Conservation (phyloP, 768 basidiomycete species). For the Auricularia sp. region DNA sequence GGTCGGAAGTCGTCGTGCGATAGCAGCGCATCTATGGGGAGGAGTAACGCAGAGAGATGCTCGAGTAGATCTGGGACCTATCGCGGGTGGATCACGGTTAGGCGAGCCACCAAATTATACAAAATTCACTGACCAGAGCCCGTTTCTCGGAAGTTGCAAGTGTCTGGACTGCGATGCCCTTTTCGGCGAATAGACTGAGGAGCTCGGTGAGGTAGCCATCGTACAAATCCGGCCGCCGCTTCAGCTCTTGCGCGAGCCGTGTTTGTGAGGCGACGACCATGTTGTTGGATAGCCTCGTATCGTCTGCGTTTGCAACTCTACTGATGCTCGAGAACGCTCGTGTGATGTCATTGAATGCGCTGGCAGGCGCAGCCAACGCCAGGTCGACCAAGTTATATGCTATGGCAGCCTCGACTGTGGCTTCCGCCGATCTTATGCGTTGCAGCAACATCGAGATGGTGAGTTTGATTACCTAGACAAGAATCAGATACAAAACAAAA, state of each 20-base stretch:
- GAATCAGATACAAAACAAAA: slow-evolving; percentile 22
- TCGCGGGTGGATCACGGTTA: too few relatives aligned
- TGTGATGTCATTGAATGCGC: slow-evolving; percentile 74
- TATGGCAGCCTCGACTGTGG: slow-evolving; percentile 82
- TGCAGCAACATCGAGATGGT: slow-evolving; percentile 91
- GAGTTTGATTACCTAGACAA: slow-evolving; percentile 50
- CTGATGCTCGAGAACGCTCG: slow-evolving; percentile 77
- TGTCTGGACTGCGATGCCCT: slow-evolving; percentile 85
- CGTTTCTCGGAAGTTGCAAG: slow-evolving; percentile 54
- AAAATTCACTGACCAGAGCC: slow-evolving; percentile 41
- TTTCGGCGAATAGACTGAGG: slow-evolving; percentile 77
- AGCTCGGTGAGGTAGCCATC: slow-evolving; percentile 76
- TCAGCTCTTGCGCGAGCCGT: slow-evolving; percentile 69
- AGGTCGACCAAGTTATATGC: slow-evolving; percentile 87
- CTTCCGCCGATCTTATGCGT: slow-evolving; percentile 73
- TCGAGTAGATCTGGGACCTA: slow-evolving; percentile 57
- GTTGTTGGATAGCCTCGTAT: slow-evolving; percentile 80
- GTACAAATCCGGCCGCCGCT: slow-evolving; percentile 65
- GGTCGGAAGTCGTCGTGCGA: slow-evolving; percentile 59
- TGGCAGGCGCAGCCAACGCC: slow-evolving; percentile 66
- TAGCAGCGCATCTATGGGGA: slow-evolving; percentile 85
- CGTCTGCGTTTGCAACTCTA: slow-evolving; percentile 78
- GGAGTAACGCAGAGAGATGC: slow-evolving; percentile 75
- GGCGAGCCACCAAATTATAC: too few relatives aligned
- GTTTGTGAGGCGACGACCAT: slow-evolving; percentile 91